Evolutionary conservation across 768 basidiomycete species (phyloP), one percentile per base, ranked within the genome.

Genomic region (Leccinum barrowsii): DNA sequence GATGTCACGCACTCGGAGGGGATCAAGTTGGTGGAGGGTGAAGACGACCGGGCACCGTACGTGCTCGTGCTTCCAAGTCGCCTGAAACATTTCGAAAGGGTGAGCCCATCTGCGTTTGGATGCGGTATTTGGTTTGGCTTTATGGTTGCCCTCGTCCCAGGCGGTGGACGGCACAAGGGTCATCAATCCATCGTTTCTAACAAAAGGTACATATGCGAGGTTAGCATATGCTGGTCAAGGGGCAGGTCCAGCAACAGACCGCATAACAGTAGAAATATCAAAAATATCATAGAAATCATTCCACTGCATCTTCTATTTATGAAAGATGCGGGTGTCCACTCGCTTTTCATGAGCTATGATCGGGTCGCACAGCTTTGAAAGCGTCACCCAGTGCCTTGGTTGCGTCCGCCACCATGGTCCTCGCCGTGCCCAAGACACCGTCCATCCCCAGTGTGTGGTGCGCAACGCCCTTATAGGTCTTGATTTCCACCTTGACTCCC

Each of bases 81-180:
- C 52, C 77, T 98, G 54, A 94, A 92, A 73, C 89, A 94, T 19
- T 98, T 98, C 69, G 80, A 85, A 17, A 96, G 94, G 82, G 94
- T 92, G 22, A 42, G 78, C 3, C 6, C 63, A 63, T 47, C 47
- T 24, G 13, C 4, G 12, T 34, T 26, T 2, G 21, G 28, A 11
- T 15, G 32, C 17, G n/a, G 15, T 37, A 35, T 15, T 19, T 13
- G 34, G 22, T 17, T 12, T n/a, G 15, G 22, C 21, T 22, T 46
- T n/a, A 54, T 17, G 5, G 22, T 62, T 37, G 59, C 50, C 7
- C 7, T 40, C 30, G 22, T 7, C 48, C 13, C 61, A 97, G 95
- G 77, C 82, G 52, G 85, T 97, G 34, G 87, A 94, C 67, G 80
- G 81, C 10, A 90, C 90, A 2, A 76, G 81, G 4, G 82, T 88